Percentiles rank a stretch among this genome's conserved stretches.
phyloP scores from a whole-genome alignment of 2,329 filamentous ascomycete genomes.

The Cladobotryum protrusum region DNA sequence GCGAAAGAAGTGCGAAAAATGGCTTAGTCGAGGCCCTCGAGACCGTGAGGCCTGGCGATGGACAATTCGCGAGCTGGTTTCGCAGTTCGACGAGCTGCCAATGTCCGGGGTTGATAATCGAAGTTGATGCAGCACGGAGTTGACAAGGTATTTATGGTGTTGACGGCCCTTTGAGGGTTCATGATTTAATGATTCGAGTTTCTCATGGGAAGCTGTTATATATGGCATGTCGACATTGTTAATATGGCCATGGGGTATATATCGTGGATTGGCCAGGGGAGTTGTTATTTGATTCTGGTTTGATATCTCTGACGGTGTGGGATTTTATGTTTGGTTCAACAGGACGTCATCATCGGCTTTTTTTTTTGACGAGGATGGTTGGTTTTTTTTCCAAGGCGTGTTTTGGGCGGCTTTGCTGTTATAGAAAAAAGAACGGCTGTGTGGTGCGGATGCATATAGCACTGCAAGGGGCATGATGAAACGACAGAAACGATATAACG shows the following conservation, averaged over 20 bases:
- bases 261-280: not conserved
- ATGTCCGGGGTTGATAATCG: slow-evolving; percentile 17
- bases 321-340: not conserved
- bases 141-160: not conserved
- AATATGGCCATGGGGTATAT: not conserved
- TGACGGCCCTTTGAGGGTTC: no score
- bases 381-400: slow-evolving; percentile 50
- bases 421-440: slow-evolving; percentile 10
- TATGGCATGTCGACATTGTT: not conserved
- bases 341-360: not conserved
- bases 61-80: slow-evolving; percentile 60
- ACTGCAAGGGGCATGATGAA: slow-evolving; percentile 9
- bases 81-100: slow-evolving; percentile 35
- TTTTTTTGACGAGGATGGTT: slow-evolving; percentile 47
- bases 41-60: slow-evolving; percentile 66
- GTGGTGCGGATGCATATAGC: slow-evolving; percentile 2
- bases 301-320: not conserved
- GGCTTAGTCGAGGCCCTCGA: slow-evolving; percentile 59
- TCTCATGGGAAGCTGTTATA: no score
- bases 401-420: slow-evolving; percentile 3
- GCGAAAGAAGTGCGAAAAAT: slow-evolving; percentile 80
- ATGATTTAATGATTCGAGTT: no score
- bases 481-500: slow-evolving; percentile 6
- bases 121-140: not conserved
- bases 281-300: not conserved